A percentile compares a stretch with the other conserved stretches of the same genome.
These are phyloP conservation scores for Mycena maculata DNA, from an alignment of 768 basidiomycete species.

Conservation along the genomic window DNA sequence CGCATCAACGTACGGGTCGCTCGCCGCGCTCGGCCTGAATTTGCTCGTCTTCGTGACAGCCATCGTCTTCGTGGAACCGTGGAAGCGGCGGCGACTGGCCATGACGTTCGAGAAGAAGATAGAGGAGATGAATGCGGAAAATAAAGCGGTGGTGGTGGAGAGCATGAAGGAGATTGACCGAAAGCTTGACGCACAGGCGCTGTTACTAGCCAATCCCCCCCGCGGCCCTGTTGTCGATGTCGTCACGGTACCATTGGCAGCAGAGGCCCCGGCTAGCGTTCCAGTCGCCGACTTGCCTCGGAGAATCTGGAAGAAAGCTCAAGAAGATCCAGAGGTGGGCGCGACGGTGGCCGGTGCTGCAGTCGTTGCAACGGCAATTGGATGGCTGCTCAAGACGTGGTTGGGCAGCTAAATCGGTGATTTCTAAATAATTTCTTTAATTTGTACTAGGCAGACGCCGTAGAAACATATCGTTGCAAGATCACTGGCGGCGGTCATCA, in stretches of 20 bases:
- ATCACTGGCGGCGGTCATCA: too few species aligned
- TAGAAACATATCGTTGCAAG: too few species aligned
- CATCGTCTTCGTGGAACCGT: slow-evolving; percentile 93
- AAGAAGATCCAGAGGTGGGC: slow-evolving; percentile 38
- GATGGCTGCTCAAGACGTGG: slow-evolving; percentile 44
- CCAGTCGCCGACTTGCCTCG: neutral
- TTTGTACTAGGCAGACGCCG: neutral
- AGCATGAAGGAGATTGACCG: slow-evolving; percentile 61
- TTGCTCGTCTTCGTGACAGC: slow-evolving; percentile 91
- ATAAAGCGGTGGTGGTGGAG: slow-evolving; percentile 59
- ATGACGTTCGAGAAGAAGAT: slow-evolving; percentile 92
- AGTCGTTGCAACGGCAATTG: slow-evolving; percentile 36
- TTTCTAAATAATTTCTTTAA: neutral
- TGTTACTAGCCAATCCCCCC: slow-evolving; percentile 41
- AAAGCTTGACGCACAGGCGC: slow-evolving; percentile 61
- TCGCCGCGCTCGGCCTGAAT: slow-evolving; percentile 89
- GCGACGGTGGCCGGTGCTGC: slow-evolving; percentile 35
- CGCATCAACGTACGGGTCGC: slow-evolving; percentile 91
- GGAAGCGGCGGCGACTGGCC: slow-evolving; percentile 89
- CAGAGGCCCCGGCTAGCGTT: neutral
- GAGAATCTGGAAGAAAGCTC: slow-evolving; percentile 25
- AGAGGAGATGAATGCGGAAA: slow-evolving; percentile 68
- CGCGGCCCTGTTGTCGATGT: slow-evolving; percentile 25
- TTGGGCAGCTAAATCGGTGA: slow-evolving; percentile 27
- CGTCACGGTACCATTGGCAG: neutral